Conservation (phyloP, 768 basidiomycete species). For the Lentinula guzmanii region DNA sequence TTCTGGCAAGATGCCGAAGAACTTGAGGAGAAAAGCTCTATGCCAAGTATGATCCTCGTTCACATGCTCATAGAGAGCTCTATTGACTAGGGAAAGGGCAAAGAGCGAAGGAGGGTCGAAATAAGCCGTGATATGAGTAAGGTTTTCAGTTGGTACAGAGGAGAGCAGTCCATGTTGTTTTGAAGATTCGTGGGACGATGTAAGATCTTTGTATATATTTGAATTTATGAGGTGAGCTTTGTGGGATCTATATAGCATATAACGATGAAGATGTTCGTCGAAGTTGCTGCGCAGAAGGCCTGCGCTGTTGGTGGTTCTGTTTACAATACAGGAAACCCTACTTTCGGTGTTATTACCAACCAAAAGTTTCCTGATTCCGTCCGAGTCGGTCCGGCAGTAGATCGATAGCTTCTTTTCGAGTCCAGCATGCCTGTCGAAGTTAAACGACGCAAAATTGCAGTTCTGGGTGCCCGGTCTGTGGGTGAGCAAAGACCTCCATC, state of each 20-base stretch:
- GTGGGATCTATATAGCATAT: slow-evolving; percentile 1
- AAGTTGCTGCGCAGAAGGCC: not conserved
- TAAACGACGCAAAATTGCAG: slow-evolving; percentile 65
- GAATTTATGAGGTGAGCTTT: not conserved
- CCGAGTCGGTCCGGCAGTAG: not conserved
- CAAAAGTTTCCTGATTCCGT: too few species aligned
- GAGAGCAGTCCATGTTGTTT: slow-evolving; percentile 3
- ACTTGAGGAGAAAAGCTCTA: slow-evolving; percentile 64
- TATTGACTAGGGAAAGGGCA: slow-evolving; percentile 48
- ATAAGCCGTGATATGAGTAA: slow-evolving; percentile 71
- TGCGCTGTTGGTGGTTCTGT: not conserved
- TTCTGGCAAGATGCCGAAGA: slow-evolving; percentile 64
- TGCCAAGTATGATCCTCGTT: slow-evolving; percentile 78
- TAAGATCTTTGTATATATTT: not conserved
- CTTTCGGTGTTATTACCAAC: not conserved
- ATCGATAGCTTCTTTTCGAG: not conserved
- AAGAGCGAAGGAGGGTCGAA: slow-evolving; percentile 61
- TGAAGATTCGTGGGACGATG: not conserved
- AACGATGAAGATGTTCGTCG: not conserved
- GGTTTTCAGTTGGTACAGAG: slow-evolving; percentile 58
- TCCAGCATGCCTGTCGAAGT: slow-evolving; percentile 1
- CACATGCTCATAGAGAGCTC: slow-evolving; percentile 55
- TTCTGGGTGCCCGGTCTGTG: slow-evolving; percentile 83
- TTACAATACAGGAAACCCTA: not conserved
- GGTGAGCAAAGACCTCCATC: slow-evolving; percentile 42